These are phyloP conservation scores for Phytophthora litchii DNA, from an alignment of 352 stramenopile genomes.

Conservation along the genomic window DNA sequence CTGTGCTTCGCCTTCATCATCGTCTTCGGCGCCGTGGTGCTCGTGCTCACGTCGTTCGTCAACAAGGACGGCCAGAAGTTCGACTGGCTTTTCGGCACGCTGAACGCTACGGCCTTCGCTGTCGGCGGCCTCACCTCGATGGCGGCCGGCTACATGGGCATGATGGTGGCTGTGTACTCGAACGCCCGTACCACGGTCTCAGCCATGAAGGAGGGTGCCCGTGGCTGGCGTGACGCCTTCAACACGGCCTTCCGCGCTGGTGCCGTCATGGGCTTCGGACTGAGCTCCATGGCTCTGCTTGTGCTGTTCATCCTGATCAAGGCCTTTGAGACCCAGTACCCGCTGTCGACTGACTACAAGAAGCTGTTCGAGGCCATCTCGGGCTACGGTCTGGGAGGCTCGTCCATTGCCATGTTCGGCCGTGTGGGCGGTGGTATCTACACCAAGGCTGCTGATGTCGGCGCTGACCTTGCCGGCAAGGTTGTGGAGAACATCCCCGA, in stretches of 20 bases:
- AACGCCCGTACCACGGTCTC: slow-evolving; percentile 98
- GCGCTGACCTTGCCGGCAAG: slow-evolving; percentile 99
- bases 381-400: slow-evolving; percentile 98
- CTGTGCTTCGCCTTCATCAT: slow-evolving; percentile 98
- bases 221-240: slow-evolving; percentile 96
- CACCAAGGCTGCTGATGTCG: slow-evolving; percentile 99
- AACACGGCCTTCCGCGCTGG: slow-evolving; percentile 98
- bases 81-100: slow-evolving; percentile 90
- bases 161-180: slow-evolving; percentile 99
- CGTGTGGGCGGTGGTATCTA: slow-evolving; percentile 99
- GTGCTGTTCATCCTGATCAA: slow-evolving; percentile 98
- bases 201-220: slow-evolving; percentile 93
- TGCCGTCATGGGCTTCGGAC: slow-evolving; percentile 99
- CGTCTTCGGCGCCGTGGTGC: slow-evolving; percentile 82
- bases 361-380: slow-evolving; percentile 96
- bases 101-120: slow-evolving; percentile 97
- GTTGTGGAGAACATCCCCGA: slow-evolving; percentile 99
- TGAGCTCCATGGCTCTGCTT: slow-evolving; percentile 96
- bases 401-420: slow-evolving; percentile 99
- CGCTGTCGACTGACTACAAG: slow-evolving; percentile 80
- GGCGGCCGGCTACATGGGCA: slow-evolving; percentile 97
- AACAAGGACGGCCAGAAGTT: slow-evolving; percentile 86
- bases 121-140: slow-evolving; percentile 98
- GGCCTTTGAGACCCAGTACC: slow-evolving; percentile 93
- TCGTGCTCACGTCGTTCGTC: slow-evolving; percentile 93